Base-by-base conservation (phyloP, 2,329 filamentous ascomycete genomes). In the Xylaria multiplex region DNA sequence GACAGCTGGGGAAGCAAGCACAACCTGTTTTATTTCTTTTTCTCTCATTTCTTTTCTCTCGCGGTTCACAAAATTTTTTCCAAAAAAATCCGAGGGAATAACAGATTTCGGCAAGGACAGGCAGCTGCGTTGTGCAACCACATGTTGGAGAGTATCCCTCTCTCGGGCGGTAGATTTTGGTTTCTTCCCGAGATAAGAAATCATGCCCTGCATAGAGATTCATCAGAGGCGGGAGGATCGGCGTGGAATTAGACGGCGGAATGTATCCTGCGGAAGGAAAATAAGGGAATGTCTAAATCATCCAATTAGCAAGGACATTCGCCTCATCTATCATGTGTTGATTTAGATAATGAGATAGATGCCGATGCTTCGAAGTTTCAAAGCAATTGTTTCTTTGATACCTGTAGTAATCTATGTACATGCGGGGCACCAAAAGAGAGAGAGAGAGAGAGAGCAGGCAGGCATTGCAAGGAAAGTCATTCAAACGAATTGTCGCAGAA, bases 191-290 rank as follows among this genome's bases (percentile, higher is more conserved):
- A 43, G 22, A 49, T 30, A 32, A 58, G 60, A 45, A 48, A 19
- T 8, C 52, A 37, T 35, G 13, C 57, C 37, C n/a, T n/a, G 40
- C 30, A 58, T 63, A 45, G 46, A 59, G 14, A 45, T 58, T 42
- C 37, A 42, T 45, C 19, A 22, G 30, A 48, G 42, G 14, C 2
- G 42, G 40, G 22, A 48, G 27, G 27, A 40, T n/a, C 16, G 24
- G 50, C 30, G 35, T 32, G 59, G 16, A 19, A 62, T 30, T 37
- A 55, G 16, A 46, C 37, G 19, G 19, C 4, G 42, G 13, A 13
- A 13, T 43, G 16, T 35, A 27, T 13, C 43, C 1, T 8, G 8
- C 2, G 27, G 42, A 66, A 27, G 69, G 72, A 46, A 72, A 67
- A 9, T 35, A 19, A 35, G 9, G 4, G 6, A 40, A 14, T 5